phyloP scores from a whole-genome alignment of 2,329 filamentous ascomycete species.

The Cladobotryum protrusum region DNA sequence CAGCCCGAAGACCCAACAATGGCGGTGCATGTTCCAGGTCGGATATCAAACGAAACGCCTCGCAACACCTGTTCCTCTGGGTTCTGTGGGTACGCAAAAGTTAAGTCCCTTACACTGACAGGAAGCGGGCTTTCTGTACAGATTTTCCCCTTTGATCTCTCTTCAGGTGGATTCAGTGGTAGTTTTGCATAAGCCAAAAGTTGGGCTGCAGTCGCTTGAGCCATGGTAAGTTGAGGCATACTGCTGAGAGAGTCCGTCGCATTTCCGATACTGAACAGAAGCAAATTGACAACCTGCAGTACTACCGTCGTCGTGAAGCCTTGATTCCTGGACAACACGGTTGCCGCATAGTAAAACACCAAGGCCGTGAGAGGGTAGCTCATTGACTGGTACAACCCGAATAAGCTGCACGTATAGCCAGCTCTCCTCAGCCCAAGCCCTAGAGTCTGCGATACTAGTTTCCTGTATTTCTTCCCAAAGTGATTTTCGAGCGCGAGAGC shows the following conservation, averaged over 20 bases:
- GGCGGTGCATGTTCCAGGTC: constrained; percentile 59
- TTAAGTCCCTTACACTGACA: constrained; percentile 47
- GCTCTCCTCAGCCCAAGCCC: constrained; percentile 60
- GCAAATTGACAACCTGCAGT: constrained; percentile 69
- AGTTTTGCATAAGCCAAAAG: constrained; percentile 66
- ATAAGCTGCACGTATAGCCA: constrained; percentile 61
- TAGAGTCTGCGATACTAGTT: constrained; percentile 46
- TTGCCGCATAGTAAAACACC: constrained; percentile 76
- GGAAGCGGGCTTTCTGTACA: constrained; percentile 28
- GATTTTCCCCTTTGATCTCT: constrained; percentile 41
- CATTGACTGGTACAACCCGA: constrained; percentile 69
- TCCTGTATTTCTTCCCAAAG: constrained; percentile 59
- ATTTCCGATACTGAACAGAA: constrained; percentile 77
- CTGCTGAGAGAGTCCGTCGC: constrained; percentile 63
- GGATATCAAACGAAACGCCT: constrained; percentile 59
- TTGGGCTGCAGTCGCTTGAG: constrained; percentile 64
- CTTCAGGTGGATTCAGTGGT: constrained; percentile 47
- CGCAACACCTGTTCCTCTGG: constrained; percentile 50
- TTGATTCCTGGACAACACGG: constrained; percentile 49
- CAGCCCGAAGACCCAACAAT: constrained; percentile 80
- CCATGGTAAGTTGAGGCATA: constrained; percentile 74
- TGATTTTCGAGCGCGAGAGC: constrained; percentile 66
- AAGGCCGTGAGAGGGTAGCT: constrained; percentile 68
- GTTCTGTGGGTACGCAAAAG: constrained; percentile 65
- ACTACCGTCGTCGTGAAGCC: constrained; percentile 49